A percentile compares a stretch with the other conserved stretches of the same genome.
Evolutionary conservation across 139 green algal species (phyloP).

Genomic region (Deuterostichococcus epilithicus): DNA sequence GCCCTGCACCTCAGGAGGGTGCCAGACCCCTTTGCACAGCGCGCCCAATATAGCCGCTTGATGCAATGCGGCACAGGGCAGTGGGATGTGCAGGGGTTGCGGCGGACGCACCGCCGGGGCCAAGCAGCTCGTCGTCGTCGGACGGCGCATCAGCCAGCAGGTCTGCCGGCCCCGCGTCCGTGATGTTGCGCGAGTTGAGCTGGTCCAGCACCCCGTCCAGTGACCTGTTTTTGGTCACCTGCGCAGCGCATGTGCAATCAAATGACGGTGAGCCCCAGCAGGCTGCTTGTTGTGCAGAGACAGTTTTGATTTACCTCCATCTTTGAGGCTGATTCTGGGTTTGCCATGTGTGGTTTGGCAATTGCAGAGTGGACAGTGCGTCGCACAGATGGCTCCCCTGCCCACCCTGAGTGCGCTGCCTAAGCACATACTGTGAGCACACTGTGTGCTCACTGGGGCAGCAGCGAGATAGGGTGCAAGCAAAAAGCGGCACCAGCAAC

Average conservation of each 20-base stretch:
- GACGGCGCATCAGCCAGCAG: conserved; percentile 65
- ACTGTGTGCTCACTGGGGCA: too few relatives aligned
- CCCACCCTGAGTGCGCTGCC: too few relatives aligned
- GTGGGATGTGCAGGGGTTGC: not conserved
- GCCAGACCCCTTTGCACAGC: too few relatives aligned
- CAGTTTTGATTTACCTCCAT: not conserved
- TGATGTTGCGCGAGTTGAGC: conserved; percentile 88
- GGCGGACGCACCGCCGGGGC: conserved; percentile 7
- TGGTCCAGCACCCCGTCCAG: conserved; percentile 92
- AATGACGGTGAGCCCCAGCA: not conserved
- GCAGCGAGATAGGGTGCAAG: too few relatives aligned
- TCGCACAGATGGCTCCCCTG: too few relatives aligned
- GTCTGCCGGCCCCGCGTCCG: conserved; percentile 84
- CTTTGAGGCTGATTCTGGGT: not conserved
- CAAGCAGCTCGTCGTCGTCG: conserved; percentile 51
- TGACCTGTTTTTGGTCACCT: conserved; percentile 68
- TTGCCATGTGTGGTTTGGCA: too few relatives aligned
- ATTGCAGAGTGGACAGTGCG: too few relatives aligned
- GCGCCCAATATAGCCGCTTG: too few relatives aligned
- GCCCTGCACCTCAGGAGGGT: too few relatives aligned
- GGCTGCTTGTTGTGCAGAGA: not conserved
- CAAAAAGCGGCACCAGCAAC: too few relatives aligned
- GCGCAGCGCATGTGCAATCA: not conserved
- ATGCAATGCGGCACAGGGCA: not conserved
- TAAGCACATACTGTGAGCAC: too few relatives aligned